Evolutionary conservation across 176 grass and related monocot genomes (phyloP).

Genomic region (Juncus effusus): DNA sequence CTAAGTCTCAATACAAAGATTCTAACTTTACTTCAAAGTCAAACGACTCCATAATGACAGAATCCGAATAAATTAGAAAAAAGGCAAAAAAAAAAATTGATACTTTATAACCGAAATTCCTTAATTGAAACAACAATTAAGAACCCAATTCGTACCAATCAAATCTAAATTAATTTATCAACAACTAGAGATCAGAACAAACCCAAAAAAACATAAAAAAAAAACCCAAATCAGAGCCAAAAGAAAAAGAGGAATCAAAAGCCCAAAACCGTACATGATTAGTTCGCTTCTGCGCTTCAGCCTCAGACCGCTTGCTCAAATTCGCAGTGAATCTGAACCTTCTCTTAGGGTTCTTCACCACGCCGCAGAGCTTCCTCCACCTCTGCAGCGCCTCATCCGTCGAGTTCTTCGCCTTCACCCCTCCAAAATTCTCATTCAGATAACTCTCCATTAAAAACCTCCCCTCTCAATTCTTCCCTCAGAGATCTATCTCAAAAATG

Average conservation of each 20-base stretch:
- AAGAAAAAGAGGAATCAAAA: background rate
- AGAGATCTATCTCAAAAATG: background rate
- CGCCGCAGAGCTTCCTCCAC: slow-evolving; percentile 72
- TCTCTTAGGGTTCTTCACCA: slow-evolving; percentile 96
- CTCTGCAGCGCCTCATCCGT: slow-evolving; percentile 78
- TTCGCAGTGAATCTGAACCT: slow-evolving; percentile 93
- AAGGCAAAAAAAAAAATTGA: too few relatives aligned
- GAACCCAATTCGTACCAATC: too few relatives aligned
- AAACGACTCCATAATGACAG: too few relatives aligned
- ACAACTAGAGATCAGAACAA: too few relatives aligned
- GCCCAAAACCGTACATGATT: slow-evolving; percentile 43
- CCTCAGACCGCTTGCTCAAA: slow-evolving; percentile 66
- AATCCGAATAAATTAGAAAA: too few relatives aligned
- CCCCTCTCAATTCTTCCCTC: background rate
- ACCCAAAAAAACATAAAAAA: too few relatives aligned
- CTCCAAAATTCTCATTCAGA: slow-evolving; percentile 77
- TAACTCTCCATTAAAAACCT: slow-evolving; percentile 99
- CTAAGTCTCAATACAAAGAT: too few relatives aligned
- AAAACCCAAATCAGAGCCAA: too few relatives aligned
- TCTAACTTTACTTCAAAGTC: too few relatives aligned
- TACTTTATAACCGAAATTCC: too few relatives aligned
- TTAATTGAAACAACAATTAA: too few relatives aligned
- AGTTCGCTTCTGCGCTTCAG: slow-evolving; percentile 54
- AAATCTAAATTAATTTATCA: too few relatives aligned
- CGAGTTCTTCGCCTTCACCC: slow-evolving; percentile 73